Percentiles rank a stretch among this genome's conserved stretches.
These are phyloP conservation scores for Rhizomucor pusillus DNA, from an alignment of 371 early-diverging fungal species.

Conservation along the genomic window DNA sequence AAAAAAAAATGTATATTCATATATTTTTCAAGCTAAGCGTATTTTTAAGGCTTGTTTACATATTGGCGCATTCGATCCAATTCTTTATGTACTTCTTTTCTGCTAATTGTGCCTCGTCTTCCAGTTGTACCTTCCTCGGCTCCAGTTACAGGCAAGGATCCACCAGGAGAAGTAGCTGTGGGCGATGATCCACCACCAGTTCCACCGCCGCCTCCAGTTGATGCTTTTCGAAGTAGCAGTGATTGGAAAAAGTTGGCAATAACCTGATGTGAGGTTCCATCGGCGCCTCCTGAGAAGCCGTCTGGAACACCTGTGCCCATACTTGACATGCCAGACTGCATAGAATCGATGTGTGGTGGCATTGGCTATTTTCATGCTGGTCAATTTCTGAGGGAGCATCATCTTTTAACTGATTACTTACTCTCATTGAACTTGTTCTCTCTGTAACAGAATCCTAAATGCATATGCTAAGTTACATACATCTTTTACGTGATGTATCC, in stretches of 20 bases:
- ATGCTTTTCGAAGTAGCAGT: slow-evolving; percentile 68
- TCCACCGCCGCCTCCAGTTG: slow-evolving; percentile 8
- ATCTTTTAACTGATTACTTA: background rate
- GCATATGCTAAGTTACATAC: background rate
- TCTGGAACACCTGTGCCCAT: slow-evolving; percentile 13
- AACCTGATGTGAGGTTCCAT: slow-evolving; percentile 64
- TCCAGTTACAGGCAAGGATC: slow-evolving; percentile 10
- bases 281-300: slow-evolving; percentile 12
- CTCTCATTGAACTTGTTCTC: slow-evolving; percentile 4
- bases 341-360: slow-evolving; percentile 13
- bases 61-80: slow-evolving; percentile 42
- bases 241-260: slow-evolving; percentile 88
- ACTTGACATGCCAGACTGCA: slow-evolving; percentile 10
- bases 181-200: slow-evolving; percentile 19
- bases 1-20: background rate
- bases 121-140: slow-evolving; percentile 16
- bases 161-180: slow-evolving; percentile 23
- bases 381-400: background rate
- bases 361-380: slow-evolving; percentile 2
- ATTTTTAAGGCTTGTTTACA: slow-evolving; percentile 24
- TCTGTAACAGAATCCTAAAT: slow-evolving; percentile 8
- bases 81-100: slow-evolving; percentile 49
- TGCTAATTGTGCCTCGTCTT: slow-evolving; percentile 33
- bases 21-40: background rate
- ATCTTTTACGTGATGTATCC: background rate